Evolutionary conservation across 805 yeast genomes (phyloP), one percentile per base, ranked within the genome.

Genomic region (Cyberlindnera mrakii): DNA sequence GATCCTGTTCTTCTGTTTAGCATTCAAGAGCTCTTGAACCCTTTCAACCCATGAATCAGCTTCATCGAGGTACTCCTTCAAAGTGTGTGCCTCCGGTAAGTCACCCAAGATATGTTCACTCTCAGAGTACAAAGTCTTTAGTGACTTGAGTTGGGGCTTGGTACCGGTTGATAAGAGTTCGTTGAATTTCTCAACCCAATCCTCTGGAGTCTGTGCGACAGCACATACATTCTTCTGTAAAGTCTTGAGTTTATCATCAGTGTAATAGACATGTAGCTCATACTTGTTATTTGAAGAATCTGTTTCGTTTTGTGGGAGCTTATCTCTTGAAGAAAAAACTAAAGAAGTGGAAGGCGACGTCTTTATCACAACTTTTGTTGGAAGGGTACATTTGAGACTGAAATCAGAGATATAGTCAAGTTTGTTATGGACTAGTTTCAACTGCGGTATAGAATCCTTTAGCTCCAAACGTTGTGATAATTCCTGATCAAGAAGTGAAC

Each of bases 1-100:
- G n/a, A 46, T 51, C 33, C 78, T 53, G 70, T 77, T 34, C 73
- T 67, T 9, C 77, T 68, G 48, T 20, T 54, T 57, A n/a, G 40
- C 52, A 35, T 50, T 44, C 38, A 83, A 54, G 16, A 80, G 56
- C 2, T 61, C 64, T 47, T 75, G 79, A 19, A 84, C 83, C 30
- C 71, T 71, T 15, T 75, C 80, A 18, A 72, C 65, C 73, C 85
- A 79, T 8, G 56, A 58, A 39, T 68, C 70, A 1, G 83, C 75
- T 15, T 63, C 58, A 2, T 63, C 64, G 25, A 81, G 62, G 45
- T 73, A 73, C 1, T 44, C 45, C 40, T 65, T 62, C 43, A 84
- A 60, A 20, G 60, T 46, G 4, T 44, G 49, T 35, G 65, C 68
- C 33, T 64, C 67, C 1, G 67, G 58, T 3, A 75, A 58, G 1